Evolutionary conservation across 2,329 filamentous ascomycete genomes (phyloP).

Genomic region (Arthrobotrys megalospora): DNA sequence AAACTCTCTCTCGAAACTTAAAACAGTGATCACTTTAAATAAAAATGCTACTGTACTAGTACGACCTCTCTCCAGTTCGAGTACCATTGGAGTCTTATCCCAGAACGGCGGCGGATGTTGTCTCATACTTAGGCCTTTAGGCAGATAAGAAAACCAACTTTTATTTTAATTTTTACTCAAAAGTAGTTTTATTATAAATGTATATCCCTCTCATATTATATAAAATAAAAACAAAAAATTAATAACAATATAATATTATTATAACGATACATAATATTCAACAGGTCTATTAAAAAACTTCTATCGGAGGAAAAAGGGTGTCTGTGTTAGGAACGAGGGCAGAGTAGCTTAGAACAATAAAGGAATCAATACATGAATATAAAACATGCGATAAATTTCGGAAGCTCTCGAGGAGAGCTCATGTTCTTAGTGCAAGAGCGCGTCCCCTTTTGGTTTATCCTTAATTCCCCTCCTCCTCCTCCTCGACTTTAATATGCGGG

Average conservation of each 20-base stretch:
- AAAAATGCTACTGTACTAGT: not conserved
- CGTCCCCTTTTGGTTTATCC: too few relatives aligned
- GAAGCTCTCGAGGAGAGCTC: too few relatives aligned
- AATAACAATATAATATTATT: conserved; percentile 8
- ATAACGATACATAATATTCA: not conserved
- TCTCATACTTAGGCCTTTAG: not conserved
- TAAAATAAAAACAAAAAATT: not conserved
- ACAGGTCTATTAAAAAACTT: conserved; percentile 7
- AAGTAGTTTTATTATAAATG: not conserved
- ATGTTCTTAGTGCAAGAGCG: too few relatives aligned
- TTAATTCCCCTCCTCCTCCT: too few relatives aligned
- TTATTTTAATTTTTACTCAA: not conserved
- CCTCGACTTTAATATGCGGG: too few relatives aligned
- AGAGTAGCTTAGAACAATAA: too few relatives aligned
- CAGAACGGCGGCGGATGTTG: conserved; percentile 1
- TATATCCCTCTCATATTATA: not conserved
- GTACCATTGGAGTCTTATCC: conserved; percentile 2
- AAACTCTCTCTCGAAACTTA: conserved; percentile 2
- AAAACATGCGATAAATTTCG: too few relatives aligned
- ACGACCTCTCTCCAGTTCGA: not conserved
- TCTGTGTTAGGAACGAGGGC: not conserved
- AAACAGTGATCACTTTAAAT: conserved; percentile 1
- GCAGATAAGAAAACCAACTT: not conserved
- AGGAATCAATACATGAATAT: too few relatives aligned
- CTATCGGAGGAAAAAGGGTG: not conserved